Evolutionary conservation across 2,329 filamentous ascomycete species (phyloP).

Genomic region (Pezicula carpinea): DNA sequence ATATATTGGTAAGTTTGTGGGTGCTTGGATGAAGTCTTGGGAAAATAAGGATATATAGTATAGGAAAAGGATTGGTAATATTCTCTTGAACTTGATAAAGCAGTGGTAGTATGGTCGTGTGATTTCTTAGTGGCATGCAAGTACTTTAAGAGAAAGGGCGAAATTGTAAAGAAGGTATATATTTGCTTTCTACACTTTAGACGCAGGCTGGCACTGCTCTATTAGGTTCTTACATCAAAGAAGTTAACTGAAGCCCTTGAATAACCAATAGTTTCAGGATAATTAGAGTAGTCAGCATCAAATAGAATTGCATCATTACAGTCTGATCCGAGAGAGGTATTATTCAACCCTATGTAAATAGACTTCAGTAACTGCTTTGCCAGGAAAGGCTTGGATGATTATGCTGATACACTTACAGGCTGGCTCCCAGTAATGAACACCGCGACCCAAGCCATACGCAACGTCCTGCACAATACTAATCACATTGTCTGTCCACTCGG

Average conservation of each 20-base stretch:
- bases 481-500: constrained; percentile 53
- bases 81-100: too few species aligned
- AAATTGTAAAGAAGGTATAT: too few species aligned
- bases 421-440: constrained; percentile 68
- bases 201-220: background rate
- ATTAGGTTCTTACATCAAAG: constrained; percentile 13
- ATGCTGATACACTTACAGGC: constrained; percentile 26
- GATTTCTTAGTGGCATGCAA: too few species aligned
- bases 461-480: constrained; percentile 50
- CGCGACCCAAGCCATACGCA: constrained; percentile 45
- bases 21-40: too few species aligned
- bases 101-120: too few species aligned
- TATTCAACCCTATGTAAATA: constrained; percentile 45
- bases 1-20: too few species aligned
- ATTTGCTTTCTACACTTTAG: background rate
- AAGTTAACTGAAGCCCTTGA: constrained; percentile 26
- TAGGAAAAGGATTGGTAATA: too few species aligned
- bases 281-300: constrained; percentile 29
- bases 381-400: too few species aligned
- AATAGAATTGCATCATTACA: constrained; percentile 62
- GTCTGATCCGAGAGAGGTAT: constrained; percentile 57
- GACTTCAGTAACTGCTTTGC: background rate
- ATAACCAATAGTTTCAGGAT: constrained; percentile 20
- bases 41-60: too few species aligned
- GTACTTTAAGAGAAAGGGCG: background rate